Conservation (phyloP, 2,329 filamentous ascomycete species). For the Paraphaeosphaeria sporulosa region DNA sequence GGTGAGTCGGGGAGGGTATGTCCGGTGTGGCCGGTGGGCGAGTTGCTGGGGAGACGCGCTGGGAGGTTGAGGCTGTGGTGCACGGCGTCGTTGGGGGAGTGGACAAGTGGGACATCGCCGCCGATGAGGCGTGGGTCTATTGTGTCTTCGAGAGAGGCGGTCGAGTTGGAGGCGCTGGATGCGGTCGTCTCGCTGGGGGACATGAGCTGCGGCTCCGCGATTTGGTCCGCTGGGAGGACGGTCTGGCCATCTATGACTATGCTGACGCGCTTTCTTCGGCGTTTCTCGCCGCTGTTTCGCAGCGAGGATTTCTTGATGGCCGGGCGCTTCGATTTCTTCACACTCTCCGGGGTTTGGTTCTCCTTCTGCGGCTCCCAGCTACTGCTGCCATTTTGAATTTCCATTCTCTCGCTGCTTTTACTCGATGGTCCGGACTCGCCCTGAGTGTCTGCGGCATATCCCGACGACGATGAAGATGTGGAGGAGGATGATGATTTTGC, state of each 20-base stretch:
- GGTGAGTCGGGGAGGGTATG: constrained; percentile 23
- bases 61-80: constrained; percentile 43
- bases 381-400: constrained; percentile 15
- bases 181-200: constrained; percentile 41
- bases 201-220: constrained; percentile 34
- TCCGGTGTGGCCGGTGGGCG: constrained; percentile 32
- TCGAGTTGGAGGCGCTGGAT: constrained; percentile 39
- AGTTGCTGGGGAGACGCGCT: constrained; percentile 28
- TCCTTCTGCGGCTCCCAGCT: constrained; percentile 19
- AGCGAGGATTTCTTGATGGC: constrained; percentile 45
- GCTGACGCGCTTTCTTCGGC: constrained; percentile 45
- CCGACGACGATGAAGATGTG: constrained; percentile 22
- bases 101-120: constrained; percentile 24
- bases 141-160: constrained; percentile 39
- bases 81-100: constrained; percentile 32
- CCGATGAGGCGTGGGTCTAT: constrained; percentile 42
- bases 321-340: constrained; percentile 37
- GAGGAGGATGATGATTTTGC: constrained; percentile 21
- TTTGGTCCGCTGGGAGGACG: constrained; percentile 46
- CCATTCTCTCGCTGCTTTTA: constrained; percentile 26
- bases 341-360: constrained; percentile 23
- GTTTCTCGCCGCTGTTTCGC: constrained; percentile 32
- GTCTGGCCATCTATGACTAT: constrained; percentile 49
- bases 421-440: constrained; percentile 28
- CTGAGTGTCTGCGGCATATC: constrained; percentile 33